phyloP scores from a whole-genome alignment of 257 asterid species.

The Agastache rugosa region DNA sequence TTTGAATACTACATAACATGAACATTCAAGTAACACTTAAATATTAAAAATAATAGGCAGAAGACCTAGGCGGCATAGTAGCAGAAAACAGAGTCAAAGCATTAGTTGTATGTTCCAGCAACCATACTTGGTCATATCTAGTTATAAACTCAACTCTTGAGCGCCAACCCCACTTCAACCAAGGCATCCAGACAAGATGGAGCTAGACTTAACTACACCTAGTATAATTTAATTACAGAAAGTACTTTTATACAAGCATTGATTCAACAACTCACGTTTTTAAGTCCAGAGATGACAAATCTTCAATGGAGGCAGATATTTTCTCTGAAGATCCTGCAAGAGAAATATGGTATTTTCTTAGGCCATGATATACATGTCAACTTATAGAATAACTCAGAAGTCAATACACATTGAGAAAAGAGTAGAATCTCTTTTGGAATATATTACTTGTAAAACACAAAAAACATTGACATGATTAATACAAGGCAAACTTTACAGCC shows the following conservation, averaged over 20 bases:
- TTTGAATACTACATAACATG: background rate
- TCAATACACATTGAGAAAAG: background rate
- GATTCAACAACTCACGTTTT: slow-evolving; percentile 57
- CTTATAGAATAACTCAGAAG: slow-evolving; percentile 2
- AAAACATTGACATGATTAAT: no score
- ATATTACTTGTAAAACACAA: no score
- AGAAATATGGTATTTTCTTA: slow-evolving; percentile 13
- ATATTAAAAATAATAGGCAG: slow-evolving; percentile 19
- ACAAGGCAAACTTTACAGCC: background rate
- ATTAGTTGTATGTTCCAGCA: slow-evolving; percentile 16
- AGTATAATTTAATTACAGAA: background rate
- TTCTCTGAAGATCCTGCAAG: slow-evolving; percentile 76
- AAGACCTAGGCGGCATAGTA: background rate
- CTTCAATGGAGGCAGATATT: slow-evolving; percentile 63
- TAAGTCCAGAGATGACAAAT: slow-evolving; percentile 75
- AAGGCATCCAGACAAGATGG: slow-evolving; percentile 14
- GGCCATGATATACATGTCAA: slow-evolving; percentile 2
- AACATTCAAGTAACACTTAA: slow-evolving; percentile 10
- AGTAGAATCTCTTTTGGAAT: background rate
- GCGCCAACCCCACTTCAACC: background rate
- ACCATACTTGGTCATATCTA: slow-evolving; percentile 14
- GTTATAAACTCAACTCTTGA: background rate
- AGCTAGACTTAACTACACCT: slow-evolving; percentile 10
- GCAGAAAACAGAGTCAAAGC: slow-evolving; percentile 4
- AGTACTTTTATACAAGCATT: background rate